Evolutionary conservation across 441 rosid genomes (phyloP), one percentile per base, ranked within the genome.

Genomic region (Geranium incanum): DNA sequence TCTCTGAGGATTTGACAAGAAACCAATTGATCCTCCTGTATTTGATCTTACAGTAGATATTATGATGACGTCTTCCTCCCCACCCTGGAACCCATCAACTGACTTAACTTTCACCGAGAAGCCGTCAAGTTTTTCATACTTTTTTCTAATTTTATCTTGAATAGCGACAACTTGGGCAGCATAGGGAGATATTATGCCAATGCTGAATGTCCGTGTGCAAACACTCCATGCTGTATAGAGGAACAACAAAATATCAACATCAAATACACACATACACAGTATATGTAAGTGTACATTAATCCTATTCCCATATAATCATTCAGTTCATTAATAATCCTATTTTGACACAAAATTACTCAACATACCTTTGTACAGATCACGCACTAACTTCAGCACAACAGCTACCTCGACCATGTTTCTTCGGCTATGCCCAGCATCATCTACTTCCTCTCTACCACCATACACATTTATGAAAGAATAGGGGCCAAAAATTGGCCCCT

Each of bases 51-150:
- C 89, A 9, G 89, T 85, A 0, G 91, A 84, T 39, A 84, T 59
- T 23, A 85, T 74, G 2, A 85, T 70, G 8, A 85, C 39, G 69
- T 84, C 89, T 68, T 85, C 85, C 65, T 85, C 91, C 0, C 86
- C 84, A 7, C 89, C 91, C 64, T 85, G 86, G 64, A 85, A 84
- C 2, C 86, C 85, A 72, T 87, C 91, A 3, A 85, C 69, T 38
- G 87, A 52, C 70, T 52, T 70, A 39, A 82, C 84, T 45, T 76
- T 80, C 70, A 78, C 76, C 6, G 71, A 15, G 71, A 84, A 83
- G 5, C 78, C 84, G 52, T 69, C 70, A 43, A 1, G 0, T 3
- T 69, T 36, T 50, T 71, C 75, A 23, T 70, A 81, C 37, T 68
- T 72, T 12, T 13, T 2, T 6, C 78, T 75, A 62, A 87, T 76